phyloP scores from a whole-genome alignment of 192 early-diverging fungal species.

The Piromyces finnis region DNA sequence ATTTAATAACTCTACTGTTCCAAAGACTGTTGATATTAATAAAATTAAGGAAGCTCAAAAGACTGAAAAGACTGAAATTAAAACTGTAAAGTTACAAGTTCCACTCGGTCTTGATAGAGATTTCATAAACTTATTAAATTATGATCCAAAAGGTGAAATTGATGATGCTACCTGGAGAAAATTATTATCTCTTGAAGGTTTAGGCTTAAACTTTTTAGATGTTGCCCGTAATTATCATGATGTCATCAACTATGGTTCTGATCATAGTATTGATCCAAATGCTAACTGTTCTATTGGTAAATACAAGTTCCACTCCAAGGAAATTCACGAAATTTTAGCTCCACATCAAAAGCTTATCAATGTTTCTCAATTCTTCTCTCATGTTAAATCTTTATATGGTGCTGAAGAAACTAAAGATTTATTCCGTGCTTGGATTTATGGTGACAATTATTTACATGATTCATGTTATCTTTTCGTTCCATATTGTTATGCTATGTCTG shows the following conservation, averaged over 20 bases:
- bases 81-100: background rate
- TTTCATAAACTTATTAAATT: background rate
- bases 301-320: background rate
- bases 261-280: background rate
- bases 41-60: no score
- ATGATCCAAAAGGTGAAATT: background rate
- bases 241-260: background rate
- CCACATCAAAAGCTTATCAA: background rate
- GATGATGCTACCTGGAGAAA: background rate
- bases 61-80: no score
- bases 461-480: background rate
- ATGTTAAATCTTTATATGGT: background rate
- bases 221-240: background rate
- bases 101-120: background rate
- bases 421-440: background rate
- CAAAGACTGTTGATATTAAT: no score
- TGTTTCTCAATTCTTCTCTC: background rate
- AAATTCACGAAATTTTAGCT: background rate
- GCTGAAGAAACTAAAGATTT: background rate
- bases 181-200: background rate
- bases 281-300: background rate
- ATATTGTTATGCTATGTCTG: background rate
- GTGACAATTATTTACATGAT: background rate
- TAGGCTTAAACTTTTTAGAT: background rate
- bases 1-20: no score